Evolutionary conservation across 768 basidiomycete genomes (phyloP), one percentile per base, ranked within the genome.

Genomic region (Mycena filopes): DNA sequence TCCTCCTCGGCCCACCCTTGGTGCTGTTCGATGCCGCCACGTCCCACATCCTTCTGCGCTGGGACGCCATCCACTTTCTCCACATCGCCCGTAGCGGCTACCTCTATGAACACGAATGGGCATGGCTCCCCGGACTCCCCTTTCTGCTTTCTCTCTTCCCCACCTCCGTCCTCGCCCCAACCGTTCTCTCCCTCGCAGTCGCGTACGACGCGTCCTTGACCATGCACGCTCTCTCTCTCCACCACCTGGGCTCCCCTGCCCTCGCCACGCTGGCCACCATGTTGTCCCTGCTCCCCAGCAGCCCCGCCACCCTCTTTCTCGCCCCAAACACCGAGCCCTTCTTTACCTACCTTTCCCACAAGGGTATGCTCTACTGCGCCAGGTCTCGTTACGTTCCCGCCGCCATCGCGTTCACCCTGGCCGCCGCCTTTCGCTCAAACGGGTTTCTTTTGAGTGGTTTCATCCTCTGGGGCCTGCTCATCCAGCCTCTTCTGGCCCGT

Each of bases 31-130:
- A 69, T 57, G 50, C 76, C 65, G 71, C 76, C 36, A 64, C 77
- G 26, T 29, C 58, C 31, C 55, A 69, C 21, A 67, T 82, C 11
- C 73, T 88, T 3, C 79, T 95, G 12, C 87, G 95, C 69, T 99
- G 97, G 98, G 97, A 99, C 73, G 82, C 83, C 3, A 84, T 98
- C 68, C 91, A 98, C 77, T 98, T 95, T 75, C 70, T 81, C 8
- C 83, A 85, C 70, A 86, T 94, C 56, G 93, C 94, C 0, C 71
- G 81, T 28, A 63, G 84, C 13, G 85, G 81, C 49, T 86, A 86
- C 68, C 69, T 77, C 29, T 88, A 87, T 73, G 97, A 99, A 73
- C 86, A 97, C 70, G 83, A 93, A 68, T 93, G 92, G 85, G 97
- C 97, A 0, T 99, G 95, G 76, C 85, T 95, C 66, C 92, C 94